Conservation (phyloP, 1,284 basidiomycete genomes). For the Porogramme epimiltina region DNA sequence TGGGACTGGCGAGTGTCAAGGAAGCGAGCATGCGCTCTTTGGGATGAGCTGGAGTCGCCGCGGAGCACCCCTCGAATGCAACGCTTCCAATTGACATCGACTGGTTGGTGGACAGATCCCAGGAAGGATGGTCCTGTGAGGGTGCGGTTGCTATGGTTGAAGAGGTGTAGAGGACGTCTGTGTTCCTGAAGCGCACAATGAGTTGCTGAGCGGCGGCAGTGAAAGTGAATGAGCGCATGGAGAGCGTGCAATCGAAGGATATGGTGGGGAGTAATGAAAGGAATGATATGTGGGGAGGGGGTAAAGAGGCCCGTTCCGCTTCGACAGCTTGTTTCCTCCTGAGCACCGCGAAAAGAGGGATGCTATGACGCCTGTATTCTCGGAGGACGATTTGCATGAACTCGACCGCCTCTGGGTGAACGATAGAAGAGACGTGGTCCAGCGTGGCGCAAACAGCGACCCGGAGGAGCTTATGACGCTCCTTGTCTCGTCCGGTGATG, state of each 20-base stretch:
- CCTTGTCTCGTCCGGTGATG: constrained; percentile 20
- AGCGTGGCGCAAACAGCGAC: constrained; percentile 41
- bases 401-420: constrained; percentile 63
- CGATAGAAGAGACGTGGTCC: constrained; percentile 46
- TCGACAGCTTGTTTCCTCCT: not conserved
- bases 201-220: constrained; percentile 57
- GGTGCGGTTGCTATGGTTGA: constrained; percentile 38
- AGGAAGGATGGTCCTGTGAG: constrained; percentile 18
- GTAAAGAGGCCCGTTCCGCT: not conserved
- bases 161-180: constrained; percentile 43
- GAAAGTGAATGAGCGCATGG: constrained; percentile 40
- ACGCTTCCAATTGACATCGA: constrained; percentile 49
- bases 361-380: constrained; percentile 37
- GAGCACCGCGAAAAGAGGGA: constrained; percentile 3
- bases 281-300: not conserved
- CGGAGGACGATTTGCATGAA: constrained; percentile 63
- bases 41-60: constrained; percentile 36
- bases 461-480: constrained; percentile 36
- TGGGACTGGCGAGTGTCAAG: constrained; percentile 48
- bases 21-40: constrained; percentile 64
- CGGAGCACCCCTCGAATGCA: constrained; percentile 60
- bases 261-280: constrained; percentile 3
- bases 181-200: constrained; percentile 46
- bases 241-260: constrained; percentile 26
- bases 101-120: constrained; percentile 47